phyloP scores from a whole-genome alignment of 257 asterid species.

The Haberlea rhodopensis region DNA sequence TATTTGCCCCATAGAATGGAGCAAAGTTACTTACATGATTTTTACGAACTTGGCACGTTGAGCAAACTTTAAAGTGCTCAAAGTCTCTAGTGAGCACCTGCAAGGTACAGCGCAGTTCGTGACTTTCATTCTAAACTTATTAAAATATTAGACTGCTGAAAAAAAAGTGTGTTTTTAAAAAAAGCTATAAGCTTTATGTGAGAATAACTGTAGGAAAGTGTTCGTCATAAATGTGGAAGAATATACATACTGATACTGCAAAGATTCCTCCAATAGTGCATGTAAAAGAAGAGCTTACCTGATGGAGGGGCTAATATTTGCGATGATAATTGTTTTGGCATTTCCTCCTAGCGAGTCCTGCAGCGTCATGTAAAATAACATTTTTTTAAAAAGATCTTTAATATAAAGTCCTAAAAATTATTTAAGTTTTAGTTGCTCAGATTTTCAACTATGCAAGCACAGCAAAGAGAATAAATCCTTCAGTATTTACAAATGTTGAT shows the following conservation, averaged over 20 bases:
- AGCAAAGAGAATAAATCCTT: not conserved
- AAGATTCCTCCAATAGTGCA: constrained; percentile 15
- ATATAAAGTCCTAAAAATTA: not conserved
- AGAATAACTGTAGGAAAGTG: too few relatives aligned
- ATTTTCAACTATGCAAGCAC: constrained; percentile 10
- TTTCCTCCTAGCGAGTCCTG: constrained; percentile 99
- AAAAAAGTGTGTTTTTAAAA: too few relatives aligned
- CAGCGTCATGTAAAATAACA: constrained; percentile 13
- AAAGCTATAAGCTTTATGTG: too few relatives aligned
- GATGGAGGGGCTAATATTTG: constrained; percentile 88
- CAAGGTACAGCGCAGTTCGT: constrained; percentile 25
- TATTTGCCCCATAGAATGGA: not conserved
- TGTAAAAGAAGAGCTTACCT: constrained; percentile 40
- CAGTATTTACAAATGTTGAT: not conserved
- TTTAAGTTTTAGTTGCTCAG: too few relatives aligned
- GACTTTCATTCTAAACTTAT: constrained; percentile 19
- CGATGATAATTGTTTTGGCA: constrained; percentile 92
- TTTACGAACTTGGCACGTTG: constrained; percentile 82
- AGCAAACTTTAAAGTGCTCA: constrained; percentile 87
- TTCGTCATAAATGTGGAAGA: constrained; percentile 13
- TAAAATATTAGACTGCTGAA: constrained; percentile 2
- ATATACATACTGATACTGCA: not conserved
- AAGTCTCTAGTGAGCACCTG: constrained; percentile 81
- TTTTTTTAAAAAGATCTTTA: constrained; percentile 6
- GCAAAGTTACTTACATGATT: constrained; percentile 53